Evolutionary conservation across 2,329 filamentous ascomycete species (phyloP), one percentile per base, ranked within the genome.

Genomic region (Colletotrichum tabaci): DNA sequence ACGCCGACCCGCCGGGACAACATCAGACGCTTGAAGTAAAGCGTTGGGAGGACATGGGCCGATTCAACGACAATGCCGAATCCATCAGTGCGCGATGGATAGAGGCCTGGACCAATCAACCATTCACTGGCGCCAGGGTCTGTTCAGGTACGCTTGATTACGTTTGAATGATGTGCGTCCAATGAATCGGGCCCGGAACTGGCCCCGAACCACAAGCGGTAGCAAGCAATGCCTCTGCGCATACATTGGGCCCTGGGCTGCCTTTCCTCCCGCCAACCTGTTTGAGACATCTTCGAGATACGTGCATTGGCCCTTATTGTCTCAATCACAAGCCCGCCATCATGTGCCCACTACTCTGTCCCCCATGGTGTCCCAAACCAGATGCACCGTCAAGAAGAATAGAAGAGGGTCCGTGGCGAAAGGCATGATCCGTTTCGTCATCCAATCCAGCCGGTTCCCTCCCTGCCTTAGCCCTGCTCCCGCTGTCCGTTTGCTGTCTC

Each of bases 41-140:
- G 42, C 49, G 61, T 63, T 63, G 49, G 18, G 61, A 55, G 55
- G 23, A 62, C 40, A 12, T 46, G 61, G 61, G 47, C 44, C 49
- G 38, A 35, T 44, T 46, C 49, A 63, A 35, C 23, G 49, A 44
- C 21, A 23, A 42, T 38, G 61, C 42, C 38, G 9, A 42, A 38
- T 44, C 21, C 16, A 30, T 53, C 9, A 9, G 35, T 38, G 7
- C 23, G 9, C 47, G 23, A 42, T 47, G 23, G 23, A 35, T 46
- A 10, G n/a, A 16, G 8, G 7, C 16, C 8, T 26, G 21, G 5
- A 30, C 56, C 40, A 60, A 60, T 60, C 56, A 60, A 40, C 40
- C 26, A 12, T 23, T 21, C 40, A 26, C 9, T 49, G n/a, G 8
- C 46, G 30, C 35, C n/a, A 5, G 21, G 47, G 21, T 62, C 42